Evolutionary conservation across 441 rosid species (phyloP).

Genomic region (Gossypium gossypioides): DNA sequence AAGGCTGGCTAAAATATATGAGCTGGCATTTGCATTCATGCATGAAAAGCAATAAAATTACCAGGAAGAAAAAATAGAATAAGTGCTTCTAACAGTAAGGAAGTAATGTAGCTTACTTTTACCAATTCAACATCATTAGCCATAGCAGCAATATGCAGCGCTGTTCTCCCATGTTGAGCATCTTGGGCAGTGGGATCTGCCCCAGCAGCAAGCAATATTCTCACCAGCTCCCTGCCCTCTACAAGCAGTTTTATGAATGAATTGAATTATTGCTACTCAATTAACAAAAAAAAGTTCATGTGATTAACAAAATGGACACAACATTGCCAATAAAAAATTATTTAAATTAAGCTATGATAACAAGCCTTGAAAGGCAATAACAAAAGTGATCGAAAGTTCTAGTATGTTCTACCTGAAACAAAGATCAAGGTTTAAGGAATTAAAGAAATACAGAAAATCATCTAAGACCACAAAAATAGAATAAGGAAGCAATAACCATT

Average conservation of each 20-base stretch:
- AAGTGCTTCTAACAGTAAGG: neutral
- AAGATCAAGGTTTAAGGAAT: neutral
- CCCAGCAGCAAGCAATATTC: constrained; percentile 78
- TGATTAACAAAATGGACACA: neutral
- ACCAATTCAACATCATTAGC: constrained; percentile 86
- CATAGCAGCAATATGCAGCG: constrained; percentile 90
- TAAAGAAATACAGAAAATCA: neutral
- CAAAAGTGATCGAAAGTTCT: neutral
- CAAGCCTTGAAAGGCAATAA: neutral
- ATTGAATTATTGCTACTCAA: neutral
- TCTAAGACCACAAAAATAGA: neutral
- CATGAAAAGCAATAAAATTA: constrained; percentile 10
- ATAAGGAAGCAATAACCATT: neutral
- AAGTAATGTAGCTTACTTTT: constrained; percentile 45
- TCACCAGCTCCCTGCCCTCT: constrained; percentile 94
- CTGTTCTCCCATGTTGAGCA: constrained; percentile 82
- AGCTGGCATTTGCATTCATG: constrained; percentile 4
- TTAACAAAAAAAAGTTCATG: neutral
- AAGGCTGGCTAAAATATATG: neutral
- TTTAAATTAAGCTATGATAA: neutral
- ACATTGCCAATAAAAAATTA: constrained; percentile 1
- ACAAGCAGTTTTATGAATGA: constrained; percentile 24
- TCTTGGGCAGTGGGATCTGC: constrained; percentile 92
- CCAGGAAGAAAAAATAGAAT: neutral
- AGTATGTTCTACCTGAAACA: neutral